Base-by-base conservation (phyloP, 768 basidiomycete genomes). In the Coprinellus aureogranulatus region DNA sequence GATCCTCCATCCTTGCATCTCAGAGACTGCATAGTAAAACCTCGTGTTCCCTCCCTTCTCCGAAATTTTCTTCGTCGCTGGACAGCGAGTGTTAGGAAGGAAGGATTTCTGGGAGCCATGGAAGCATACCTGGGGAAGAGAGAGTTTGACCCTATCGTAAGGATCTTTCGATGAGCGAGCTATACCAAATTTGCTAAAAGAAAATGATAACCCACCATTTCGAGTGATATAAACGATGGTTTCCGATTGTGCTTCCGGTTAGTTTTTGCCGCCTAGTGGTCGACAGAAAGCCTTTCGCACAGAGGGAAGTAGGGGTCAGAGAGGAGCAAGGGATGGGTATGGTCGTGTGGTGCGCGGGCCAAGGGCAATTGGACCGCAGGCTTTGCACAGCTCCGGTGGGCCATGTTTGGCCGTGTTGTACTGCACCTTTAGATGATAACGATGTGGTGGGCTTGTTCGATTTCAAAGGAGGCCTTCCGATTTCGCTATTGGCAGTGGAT, bases 1-100 rank as follows among this genome's bases (percentile, higher is more conserved):
- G 75, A 98, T 89, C 73, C 97, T 82, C 97, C 97, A 99, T 66
- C 97, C 97, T 73, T 99, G 97, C 96, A 98, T 98, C 75, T 98
- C 95, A 46, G 90, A 88, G 42, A 97, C 81, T 6, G 83, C 89
- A 72, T 87, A 98, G 46, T 80, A 65, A 72, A 83, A 87, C 57
- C 83, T 82, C 59, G 77, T 80, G 83, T 92, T 87, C 61, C 77
- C 79, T 42, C 91, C 94, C 22, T 79, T 71, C 63, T 86, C 81
- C 4, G 92, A 87, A 68, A 80, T 82, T 81, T 98, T 99, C 62
- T 84, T 82, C 53, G 89, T 94, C 22, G 86, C 93, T 94, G 65
- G 37, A 63, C 60, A 6, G 45, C 51, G 54, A 61, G 58, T 68
- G 49, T 61, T 53, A 51, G 54, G 41, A 46, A 59, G 20, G 30